phyloP scores from a whole-genome alignment of 2,329 filamentous ascomycete species.

The Tolypocladium paradoxum region DNA sequence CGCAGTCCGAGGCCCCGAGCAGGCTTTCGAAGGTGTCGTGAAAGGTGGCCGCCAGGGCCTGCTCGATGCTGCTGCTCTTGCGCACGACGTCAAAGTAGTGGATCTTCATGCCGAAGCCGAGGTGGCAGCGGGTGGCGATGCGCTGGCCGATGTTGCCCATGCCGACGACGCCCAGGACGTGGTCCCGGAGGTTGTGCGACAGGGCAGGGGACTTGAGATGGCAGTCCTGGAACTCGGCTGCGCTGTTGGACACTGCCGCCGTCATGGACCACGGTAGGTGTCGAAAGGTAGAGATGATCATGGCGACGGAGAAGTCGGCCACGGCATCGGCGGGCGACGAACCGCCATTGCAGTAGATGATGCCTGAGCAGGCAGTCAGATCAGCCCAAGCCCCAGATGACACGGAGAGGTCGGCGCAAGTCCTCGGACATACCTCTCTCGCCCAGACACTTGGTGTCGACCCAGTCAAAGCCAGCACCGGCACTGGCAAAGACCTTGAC shows the following conservation, averaged over 20 bases:
- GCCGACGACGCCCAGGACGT: constrained; percentile 55
- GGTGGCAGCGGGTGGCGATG: constrained; percentile 41
- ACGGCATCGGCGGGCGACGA: constrained; percentile 62
- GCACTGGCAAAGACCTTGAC: constrained; percentile 54
- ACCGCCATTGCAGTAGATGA: constrained; percentile 64
- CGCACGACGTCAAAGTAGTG: constrained; percentile 50
- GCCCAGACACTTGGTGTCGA: constrained; percentile 49
- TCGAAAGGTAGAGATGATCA: constrained; percentile 60
- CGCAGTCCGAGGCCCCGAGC: constrained; percentile 43
- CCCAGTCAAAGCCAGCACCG: constrained; percentile 58
- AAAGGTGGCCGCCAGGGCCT: constrained; percentile 33
- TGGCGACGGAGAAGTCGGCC: constrained; percentile 58
- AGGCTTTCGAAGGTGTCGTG: constrained; percentile 41
- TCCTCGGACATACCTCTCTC: constrained; percentile 35
- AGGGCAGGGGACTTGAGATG: constrained; percentile 48
- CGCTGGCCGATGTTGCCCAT: constrained; percentile 55
- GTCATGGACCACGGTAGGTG: constrained; percentile 53
- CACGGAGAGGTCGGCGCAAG: background rate
- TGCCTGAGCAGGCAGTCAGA: constrained; percentile 25
- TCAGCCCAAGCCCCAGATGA: background rate
- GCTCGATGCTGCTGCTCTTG: constrained; percentile 32
- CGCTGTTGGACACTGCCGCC: constrained; percentile 34
- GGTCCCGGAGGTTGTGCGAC: constrained; percentile 52
- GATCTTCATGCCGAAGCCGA: constrained; percentile 57
- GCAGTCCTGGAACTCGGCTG: constrained; percentile 40